Base-by-base conservation (phyloP, 306 rosid genomes). In the Cucurbita moschata region DNA sequence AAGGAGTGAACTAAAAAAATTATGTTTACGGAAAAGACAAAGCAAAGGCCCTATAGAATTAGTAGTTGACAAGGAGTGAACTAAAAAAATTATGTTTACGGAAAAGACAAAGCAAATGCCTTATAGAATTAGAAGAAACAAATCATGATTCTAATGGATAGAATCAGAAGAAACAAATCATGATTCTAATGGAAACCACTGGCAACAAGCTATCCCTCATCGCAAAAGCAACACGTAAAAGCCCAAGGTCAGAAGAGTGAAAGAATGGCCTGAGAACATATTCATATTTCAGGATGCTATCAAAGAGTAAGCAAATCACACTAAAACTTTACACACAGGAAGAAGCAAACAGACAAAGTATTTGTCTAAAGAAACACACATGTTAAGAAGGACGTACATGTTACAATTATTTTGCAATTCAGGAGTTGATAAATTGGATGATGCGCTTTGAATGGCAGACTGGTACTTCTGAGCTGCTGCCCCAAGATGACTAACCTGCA, bases 351-450 rank as follows among this genome's bases (percentile, higher is more conserved):
- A 50, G 46, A 13, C 52, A 12, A 19, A 18, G 54, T 53, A 51
- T 54, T 53, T n/a, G 66, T 52, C 52, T 3, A 60, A 56, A 21
- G 62, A 68, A 23, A 69, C 3, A 52, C 38, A 43, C 69, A n/a
- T 69, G 44, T 23, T 69, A 18, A 10, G 39, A n/a, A 44, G 77
- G 46, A 82, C 96, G 79, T 83, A 91, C 99, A 88, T 76, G 82
- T 95, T 95, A 86, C 99, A 91, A 81, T 95, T 95, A 75, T 73
- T 95, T 86, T 95, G 97, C 76, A 95, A 88, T 78, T 95, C 99
- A 12, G 96, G 87, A 81, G 86, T 84, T 69, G 99, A 89, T 77
- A 87, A 30, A 81, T 89, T 95, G 70, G 97, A 86, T 15, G 99
- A 76, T 77, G 96, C 86, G 85, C 85, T 95, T 79, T 95, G 99